phyloP scores from a whole-genome alignment of 192 early-diverging fungal species.

The Entomortierella parvispora region DNA sequence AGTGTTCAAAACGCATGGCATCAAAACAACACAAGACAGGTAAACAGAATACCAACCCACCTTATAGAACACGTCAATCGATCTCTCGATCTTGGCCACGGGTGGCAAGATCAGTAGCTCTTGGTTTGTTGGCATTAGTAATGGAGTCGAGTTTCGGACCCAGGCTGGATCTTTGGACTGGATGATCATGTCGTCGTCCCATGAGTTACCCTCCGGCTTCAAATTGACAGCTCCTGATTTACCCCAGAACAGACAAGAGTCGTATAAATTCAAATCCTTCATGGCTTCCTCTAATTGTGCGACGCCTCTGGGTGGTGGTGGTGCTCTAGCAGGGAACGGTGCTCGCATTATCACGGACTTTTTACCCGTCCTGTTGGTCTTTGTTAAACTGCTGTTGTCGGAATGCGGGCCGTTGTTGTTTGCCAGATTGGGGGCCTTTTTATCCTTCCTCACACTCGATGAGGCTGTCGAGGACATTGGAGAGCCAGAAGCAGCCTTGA shows the following conservation, averaged over 20 bases:
- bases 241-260: slow-evolving; percentile 47
- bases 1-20: neutral
- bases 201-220: slow-evolving; percentile 48
- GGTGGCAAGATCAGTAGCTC: slow-evolving; percentile 43
- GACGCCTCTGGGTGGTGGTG: slow-evolving; percentile 30
- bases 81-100: slow-evolving; percentile 41
- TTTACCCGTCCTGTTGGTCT: neutral
- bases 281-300: slow-evolving; percentile 43
- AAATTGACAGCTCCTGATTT: slow-evolving; percentile 44
- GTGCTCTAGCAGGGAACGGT: slow-evolving; percentile 35
- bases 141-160: slow-evolving; percentile 36
- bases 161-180: slow-evolving; percentile 50
- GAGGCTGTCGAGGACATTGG: neutral
- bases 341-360: slow-evolving; percentile 14
- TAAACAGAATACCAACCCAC: too few relatives aligned
- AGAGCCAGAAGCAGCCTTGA: neutral
- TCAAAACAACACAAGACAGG: too few relatives aligned
- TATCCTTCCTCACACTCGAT: neutral
- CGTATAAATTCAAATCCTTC: slow-evolving; percentile 40
- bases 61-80: slow-evolving; percentile 29
- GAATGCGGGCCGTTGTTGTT: neutral
- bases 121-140: slow-evolving; percentile 30
- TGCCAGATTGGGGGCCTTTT: neutral
- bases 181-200: slow-evolving; percentile 52
- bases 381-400: neutral